These are phyloP conservation scores for Peronosclerospora sorghi DNA, from an alignment of 352 stramenopile species.

Conservation along the genomic window DNA sequence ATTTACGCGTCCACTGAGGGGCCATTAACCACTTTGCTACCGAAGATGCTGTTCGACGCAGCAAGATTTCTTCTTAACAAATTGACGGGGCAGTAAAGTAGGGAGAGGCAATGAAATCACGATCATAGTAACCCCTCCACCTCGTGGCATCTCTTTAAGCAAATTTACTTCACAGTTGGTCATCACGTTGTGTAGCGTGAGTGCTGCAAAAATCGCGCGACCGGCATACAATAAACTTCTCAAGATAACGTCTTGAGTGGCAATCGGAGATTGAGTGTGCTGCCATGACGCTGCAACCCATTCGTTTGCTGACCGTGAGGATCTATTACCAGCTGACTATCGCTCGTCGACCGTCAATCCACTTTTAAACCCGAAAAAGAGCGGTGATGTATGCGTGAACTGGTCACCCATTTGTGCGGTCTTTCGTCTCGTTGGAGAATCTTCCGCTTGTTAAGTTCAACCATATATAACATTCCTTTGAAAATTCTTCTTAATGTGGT, in stretches of 20 bases:
- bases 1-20: slow-evolving; percentile 90
- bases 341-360: slow-evolving; percentile 88
- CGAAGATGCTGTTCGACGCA: slow-evolving; percentile 88
- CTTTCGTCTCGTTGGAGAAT: slow-evolving; percentile 92
- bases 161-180: slow-evolving; percentile 92
- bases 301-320: slow-evolving; percentile 87
- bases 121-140: slow-evolving; percentile 16
- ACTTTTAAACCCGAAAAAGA: slow-evolving; percentile 83
- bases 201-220: slow-evolving; percentile 87
- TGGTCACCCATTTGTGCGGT: slow-evolving; percentile 90
- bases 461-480: slow-evolving; percentile 27
- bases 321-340: slow-evolving; percentile 92
- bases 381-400: slow-evolving; percentile 85
- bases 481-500: too few relatives aligned
- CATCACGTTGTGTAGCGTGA: slow-evolving; percentile 86
- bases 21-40: slow-evolving; percentile 88
- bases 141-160: slow-evolving; percentile 80
- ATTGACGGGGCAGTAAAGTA: slow-evolving; percentile 26
- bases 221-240: slow-evolving; percentile 90
- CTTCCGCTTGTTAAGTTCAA: slow-evolving; percentile 91
- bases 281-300: slow-evolving; percentile 88
- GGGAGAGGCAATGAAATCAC: slow-evolving; percentile 1
- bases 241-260: slow-evolving; percentile 81
- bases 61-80: slow-evolving; percentile 90
- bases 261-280: slow-evolving; percentile 84